phyloP scores from a whole-genome alignment of 2,329 filamentous ascomycete species.

The Penicillium sp. region DNA sequence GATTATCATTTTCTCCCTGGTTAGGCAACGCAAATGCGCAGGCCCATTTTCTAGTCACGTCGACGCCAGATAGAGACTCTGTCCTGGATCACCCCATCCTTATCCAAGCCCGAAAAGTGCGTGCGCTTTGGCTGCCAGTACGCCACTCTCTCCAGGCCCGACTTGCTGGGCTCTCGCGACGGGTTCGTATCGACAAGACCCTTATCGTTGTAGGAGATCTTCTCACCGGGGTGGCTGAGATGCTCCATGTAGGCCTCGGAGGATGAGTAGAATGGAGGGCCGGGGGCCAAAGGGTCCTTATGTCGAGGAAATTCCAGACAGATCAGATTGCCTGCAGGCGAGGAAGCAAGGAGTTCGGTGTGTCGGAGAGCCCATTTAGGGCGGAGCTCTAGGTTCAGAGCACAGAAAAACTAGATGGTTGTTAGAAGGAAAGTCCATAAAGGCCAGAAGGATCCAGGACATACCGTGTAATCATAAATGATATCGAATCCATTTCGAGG shows the following conservation, averaged over 20 bases:
- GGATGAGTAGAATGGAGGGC: slow-evolving; percentile 73
- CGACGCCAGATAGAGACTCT: slow-evolving; percentile 50
- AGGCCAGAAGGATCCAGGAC: slow-evolving; percentile 24
- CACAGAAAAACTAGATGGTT: slow-evolving; percentile 62
- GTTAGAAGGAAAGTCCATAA: slow-evolving; percentile 14
- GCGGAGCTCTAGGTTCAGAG: slow-evolving; percentile 58
- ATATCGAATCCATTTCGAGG: slow-evolving; percentile 48
- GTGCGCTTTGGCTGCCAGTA: slow-evolving; percentile 62
- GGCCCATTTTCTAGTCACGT: slow-evolving; percentile 30
- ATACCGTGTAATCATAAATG: slow-evolving; percentile 66
- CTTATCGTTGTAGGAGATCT: slow-evolving; percentile 63
- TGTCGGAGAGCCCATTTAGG: slow-evolving; percentile 61
- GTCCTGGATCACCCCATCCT: slow-evolving; percentile 46
- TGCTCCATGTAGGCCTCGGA: slow-evolving; percentile 73
- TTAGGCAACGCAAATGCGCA: background rate
- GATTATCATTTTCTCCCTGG: slow-evolving; percentile 1
- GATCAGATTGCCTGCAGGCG: slow-evolving; percentile 55
- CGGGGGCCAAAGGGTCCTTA: slow-evolving; percentile 66
- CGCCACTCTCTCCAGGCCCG: slow-evolving; percentile 51
- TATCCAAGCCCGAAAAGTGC: slow-evolving; percentile 56
- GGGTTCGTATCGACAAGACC: slow-evolving; percentile 56
- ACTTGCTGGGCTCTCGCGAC: slow-evolving; percentile 46
- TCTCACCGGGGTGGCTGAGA: slow-evolving; percentile 69
- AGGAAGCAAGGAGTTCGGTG: slow-evolving; percentile 56
- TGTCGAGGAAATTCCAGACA: slow-evolving; percentile 78